phyloP scores from a whole-genome alignment of 768 basidiomycete species.

The Xerocomellus intermedius region DNA sequence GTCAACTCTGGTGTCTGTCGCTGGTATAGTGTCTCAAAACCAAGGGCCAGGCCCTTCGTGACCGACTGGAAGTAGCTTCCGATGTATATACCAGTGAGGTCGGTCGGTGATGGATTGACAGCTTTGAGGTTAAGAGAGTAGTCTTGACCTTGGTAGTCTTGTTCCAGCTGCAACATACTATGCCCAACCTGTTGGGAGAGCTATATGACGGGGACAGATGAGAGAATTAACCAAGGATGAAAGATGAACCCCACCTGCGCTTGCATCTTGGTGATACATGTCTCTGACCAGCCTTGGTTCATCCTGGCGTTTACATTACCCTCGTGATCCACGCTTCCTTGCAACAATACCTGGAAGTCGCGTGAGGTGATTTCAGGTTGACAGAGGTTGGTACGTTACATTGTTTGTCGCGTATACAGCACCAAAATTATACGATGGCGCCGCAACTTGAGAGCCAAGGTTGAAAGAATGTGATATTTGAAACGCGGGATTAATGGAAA shows the following conservation, averaged over 20 bases:
- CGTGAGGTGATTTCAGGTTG: slow-evolving; percentile 17
- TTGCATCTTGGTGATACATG: slow-evolving; percentile 80
- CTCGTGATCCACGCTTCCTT: slow-evolving; percentile 93
- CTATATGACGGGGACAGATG: slow-evolving; percentile 39
- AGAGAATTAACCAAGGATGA: background rate
- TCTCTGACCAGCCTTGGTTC: slow-evolving; percentile 84
- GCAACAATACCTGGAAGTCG: slow-evolving; percentile 73
- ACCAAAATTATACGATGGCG: slow-evolving; percentile 92
- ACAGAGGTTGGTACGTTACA: slow-evolving; percentile 40
- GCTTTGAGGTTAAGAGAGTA: slow-evolving; percentile 84
- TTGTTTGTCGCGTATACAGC: slow-evolving; percentile 85
- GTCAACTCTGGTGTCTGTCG: slow-evolving; percentile 67
- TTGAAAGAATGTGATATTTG: slow-evolving; percentile 97
- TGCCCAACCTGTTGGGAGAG: slow-evolving; percentile 74
- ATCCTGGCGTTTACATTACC: slow-evolving; percentile 85
- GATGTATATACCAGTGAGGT: slow-evolving; percentile 88
- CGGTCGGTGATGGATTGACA: slow-evolving; percentile 86
- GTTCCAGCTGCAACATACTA: slow-evolving; percentile 92
- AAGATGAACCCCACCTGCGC: slow-evolving; percentile 61
- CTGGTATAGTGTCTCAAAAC: slow-evolving; percentile 83
- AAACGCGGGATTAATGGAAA: slow-evolving; percentile 94
- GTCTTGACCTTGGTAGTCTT: slow-evolving; percentile 88
- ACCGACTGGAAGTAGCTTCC: slow-evolving; percentile 92
- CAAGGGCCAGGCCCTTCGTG: slow-evolving; percentile 85
- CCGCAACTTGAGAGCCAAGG: slow-evolving; percentile 79